Base-by-base conservation (phyloP, 2,329 filamentous ascomycete genomes). In the Xylaria arbuscula region DNA sequence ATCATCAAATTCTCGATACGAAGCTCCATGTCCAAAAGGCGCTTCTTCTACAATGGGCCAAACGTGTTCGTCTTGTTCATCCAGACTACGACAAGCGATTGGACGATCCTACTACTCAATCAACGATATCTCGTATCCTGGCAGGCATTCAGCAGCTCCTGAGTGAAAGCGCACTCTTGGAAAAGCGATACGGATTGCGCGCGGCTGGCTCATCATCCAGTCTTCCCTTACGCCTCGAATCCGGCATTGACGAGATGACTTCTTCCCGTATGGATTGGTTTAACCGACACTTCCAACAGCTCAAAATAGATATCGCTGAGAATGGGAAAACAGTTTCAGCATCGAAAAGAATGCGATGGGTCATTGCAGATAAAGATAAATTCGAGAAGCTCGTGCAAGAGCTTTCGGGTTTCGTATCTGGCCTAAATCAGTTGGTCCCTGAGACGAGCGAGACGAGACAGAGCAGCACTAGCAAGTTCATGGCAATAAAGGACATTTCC, bases 61-160 rank as follows among this genome's bases (percentile, higher is more conserved):
- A 53, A 34, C 50, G 15, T 34, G 15, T 53, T 8, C 24, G 50
- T 34, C 50, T 53, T 15, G 13, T 17, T 11, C 5, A 34, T 32
- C 24, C 50, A 34, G 28, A 53, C 13, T 53, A 53, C 17, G 50
- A 53, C 24, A 32, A 53, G 50, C 50, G 24, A 53, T 5, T 53
- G n/a, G 24, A 53, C 24, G 50, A 32, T 53, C 22, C 15, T 32
- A 15, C 11, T 17, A 53, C 50, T 34, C 24, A 34, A 34, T 53
- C 24, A n/a, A 34, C 28, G 7, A 34, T 34, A 53, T 53, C 22
- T 28, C 11, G 50, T 13, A 22, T 28, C 22, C 24, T 34, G 9
- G 15, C 7, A 3, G 28, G 11, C 11, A 17, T 32, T 53, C 24
- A 9, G 15, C 24, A 53, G 3, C 47, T 53, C 24, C n/a, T 53